Evolutionary conservation across 805 yeast species (phyloP).

Genomic region (Candida easanensis): DNA sequence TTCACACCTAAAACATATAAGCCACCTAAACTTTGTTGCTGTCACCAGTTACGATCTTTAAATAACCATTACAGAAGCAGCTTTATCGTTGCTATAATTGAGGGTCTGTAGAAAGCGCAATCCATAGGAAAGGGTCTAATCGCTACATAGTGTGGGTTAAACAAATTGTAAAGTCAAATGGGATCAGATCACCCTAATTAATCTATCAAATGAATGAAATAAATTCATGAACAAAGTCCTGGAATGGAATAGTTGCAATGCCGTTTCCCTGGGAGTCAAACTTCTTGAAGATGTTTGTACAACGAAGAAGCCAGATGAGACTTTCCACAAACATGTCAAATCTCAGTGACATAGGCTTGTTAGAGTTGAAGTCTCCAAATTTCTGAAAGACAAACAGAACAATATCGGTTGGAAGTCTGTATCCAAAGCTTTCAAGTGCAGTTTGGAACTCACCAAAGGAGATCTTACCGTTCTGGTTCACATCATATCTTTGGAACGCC

Average conservation of each 20-base stretch:
- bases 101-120: no score
- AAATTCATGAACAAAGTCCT: constrained; percentile 59
- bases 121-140: no score
- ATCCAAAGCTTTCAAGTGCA: constrained; percentile 64
- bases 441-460: constrained; percentile 63
- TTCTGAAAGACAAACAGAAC: constrained; percentile 56
- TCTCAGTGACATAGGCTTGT: constrained; percentile 43
- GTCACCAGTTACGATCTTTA: no score
- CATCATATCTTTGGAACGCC: constrained; percentile 59
- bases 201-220: constrained; percentile 29
- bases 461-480: constrained; percentile 55
- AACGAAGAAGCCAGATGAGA: constrained; percentile 69
- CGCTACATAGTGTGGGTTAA: no score
- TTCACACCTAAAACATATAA: no score
- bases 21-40: no score
- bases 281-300: constrained; percentile 76
- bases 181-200: background rate
- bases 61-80: no score
- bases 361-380: constrained; percentile 41
- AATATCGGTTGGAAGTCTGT: constrained; percentile 53
- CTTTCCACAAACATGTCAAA: constrained; percentile 83
- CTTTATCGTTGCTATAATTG: no score
- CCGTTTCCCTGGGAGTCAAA: constrained; percentile 77
- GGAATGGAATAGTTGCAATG: constrained; percentile 60
- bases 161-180: no score